Conservation (phyloP, 768 basidiomycete species). For the Lenzites betulinus region DNA sequence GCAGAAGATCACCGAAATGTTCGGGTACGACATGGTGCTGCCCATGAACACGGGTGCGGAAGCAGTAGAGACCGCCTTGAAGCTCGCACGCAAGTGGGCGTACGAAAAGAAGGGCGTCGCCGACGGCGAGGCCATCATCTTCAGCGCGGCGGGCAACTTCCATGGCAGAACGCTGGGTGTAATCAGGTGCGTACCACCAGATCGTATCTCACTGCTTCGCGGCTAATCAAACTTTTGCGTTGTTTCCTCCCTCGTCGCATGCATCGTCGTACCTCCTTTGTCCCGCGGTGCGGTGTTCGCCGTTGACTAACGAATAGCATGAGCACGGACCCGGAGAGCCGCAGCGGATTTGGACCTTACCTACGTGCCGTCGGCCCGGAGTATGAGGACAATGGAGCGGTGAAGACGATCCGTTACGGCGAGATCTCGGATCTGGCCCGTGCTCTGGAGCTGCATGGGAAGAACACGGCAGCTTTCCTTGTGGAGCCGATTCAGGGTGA, state of each 20-base stretch:
- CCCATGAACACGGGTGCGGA: slow-evolving; percentile 99
- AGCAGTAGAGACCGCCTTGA: slow-evolving; percentile 96
- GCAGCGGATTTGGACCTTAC: slow-evolving; percentile 89
- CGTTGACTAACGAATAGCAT: slow-evolving; percentile 49
- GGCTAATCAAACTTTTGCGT: slow-evolving; percentile 15
- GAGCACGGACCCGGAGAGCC: slow-evolving; percentile 93
- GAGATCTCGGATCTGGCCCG: slow-evolving; percentile 78
- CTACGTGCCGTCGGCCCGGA: slow-evolving; percentile 82
- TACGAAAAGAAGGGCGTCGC: slow-evolving; percentile 84
- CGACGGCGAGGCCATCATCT: slow-evolving; percentile 80
- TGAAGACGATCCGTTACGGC: slow-evolving; percentile 77
- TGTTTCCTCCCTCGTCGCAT: not conserved
- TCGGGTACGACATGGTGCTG: slow-evolving; percentile 93
- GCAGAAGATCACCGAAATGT: slow-evolving; percentile 76
- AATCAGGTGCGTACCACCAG: slow-evolving; percentile 55
- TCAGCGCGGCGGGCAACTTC: slow-evolving; percentile 90
- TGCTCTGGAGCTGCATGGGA: slow-evolving; percentile 78
- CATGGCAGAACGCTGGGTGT: slow-evolving; percentile 92
- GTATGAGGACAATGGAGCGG: slow-evolving; percentile 53
- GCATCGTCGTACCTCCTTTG: slow-evolving; percentile 8
- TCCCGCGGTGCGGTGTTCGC: not conserved
- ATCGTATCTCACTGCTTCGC: slow-evolving; percentile 9
- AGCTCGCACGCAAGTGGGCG: slow-evolving; percentile 96
- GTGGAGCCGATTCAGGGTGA: slow-evolving; percentile 99
- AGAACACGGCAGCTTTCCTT: slow-evolving; percentile 88